Percentiles rank a stretch among this genome's conserved stretches.
Evolutionary conservation across 148 eudicot genomes (phyloP).

Genomic region (Mesembryanthemum crystallinum): DNA sequence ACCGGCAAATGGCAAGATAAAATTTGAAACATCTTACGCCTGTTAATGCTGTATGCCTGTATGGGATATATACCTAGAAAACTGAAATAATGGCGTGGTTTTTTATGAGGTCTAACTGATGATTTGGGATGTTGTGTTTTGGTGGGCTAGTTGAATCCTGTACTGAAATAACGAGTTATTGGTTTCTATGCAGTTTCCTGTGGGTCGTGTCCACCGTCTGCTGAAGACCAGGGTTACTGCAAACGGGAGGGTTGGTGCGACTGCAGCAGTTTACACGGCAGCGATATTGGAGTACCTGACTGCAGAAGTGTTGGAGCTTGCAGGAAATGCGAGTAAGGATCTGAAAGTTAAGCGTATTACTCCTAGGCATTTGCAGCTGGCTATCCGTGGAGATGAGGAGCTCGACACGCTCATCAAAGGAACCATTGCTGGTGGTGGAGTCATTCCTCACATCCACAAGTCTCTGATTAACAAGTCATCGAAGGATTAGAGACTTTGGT

Average conservation of each 20-base stretch:
- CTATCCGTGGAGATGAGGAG: slow-evolving; percentile 66
- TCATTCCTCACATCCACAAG: slow-evolving; percentile 68
- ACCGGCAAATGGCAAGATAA: too few relatives aligned
- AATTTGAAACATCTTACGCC: too few relatives aligned
- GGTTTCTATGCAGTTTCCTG: slow-evolving; percentile 48
- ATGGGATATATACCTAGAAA: too few relatives aligned
- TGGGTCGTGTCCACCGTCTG: slow-evolving; percentile 63
- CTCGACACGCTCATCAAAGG: slow-evolving; percentile 67
- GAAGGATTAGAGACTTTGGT: slow-evolving; percentile 40
- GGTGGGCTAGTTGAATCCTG: neutral
- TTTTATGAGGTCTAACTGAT: too few relatives aligned
- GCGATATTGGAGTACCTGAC: slow-evolving; percentile 65
- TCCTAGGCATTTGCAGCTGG: slow-evolving; percentile 64
- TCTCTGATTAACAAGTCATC: slow-evolving; percentile 68
- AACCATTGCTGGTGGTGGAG: slow-evolving; percentile 70
- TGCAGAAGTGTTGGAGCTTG: slow-evolving; percentile 63
- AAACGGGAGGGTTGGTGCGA: slow-evolving; percentile 64
- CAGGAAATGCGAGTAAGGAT: slow-evolving; percentile 67
- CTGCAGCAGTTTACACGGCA: slow-evolving; percentile 69
- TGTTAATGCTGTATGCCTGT: too few relatives aligned
- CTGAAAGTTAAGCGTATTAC: slow-evolving; percentile 69
- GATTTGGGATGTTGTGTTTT: too few relatives aligned
- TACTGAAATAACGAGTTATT: too few relatives aligned
- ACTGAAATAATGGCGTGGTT: too few relatives aligned
- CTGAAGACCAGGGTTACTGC: slow-evolving; percentile 53